Evolutionary conservation across 306 rosid genomes (phyloP).

Genomic region (Vachellia collinsii): DNA sequence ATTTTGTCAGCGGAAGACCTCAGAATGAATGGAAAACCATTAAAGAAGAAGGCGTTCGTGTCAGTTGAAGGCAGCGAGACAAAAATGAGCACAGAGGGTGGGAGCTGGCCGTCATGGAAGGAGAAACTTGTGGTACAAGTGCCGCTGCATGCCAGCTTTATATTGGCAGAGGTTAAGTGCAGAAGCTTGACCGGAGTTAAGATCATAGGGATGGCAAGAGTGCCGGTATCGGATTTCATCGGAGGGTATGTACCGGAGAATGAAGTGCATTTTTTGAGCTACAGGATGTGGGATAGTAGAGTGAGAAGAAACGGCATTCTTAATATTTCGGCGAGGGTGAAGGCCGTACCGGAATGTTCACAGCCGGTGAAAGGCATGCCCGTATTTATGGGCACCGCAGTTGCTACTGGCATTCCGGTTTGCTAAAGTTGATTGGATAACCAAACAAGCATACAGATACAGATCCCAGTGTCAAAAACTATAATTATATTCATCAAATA

Average conservation of each 20-base stretch:
- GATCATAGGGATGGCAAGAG: slow-evolving; percentile 50
- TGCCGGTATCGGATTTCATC: slow-evolving; percentile 57
- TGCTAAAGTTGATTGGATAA: too few relatives aligned
- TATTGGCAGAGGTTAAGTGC: slow-evolving; percentile 53
- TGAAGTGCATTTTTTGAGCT: slow-evolving; percentile 69
- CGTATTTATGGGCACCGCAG: too few relatives aligned
- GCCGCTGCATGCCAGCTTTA: slow-evolving; percentile 48
- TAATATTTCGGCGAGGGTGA: slow-evolving; percentile 63
- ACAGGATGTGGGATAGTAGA: slow-evolving; percentile 65
- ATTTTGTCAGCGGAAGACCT: slow-evolving; percentile 61
- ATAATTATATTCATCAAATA: too few relatives aligned
- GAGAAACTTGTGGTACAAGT: slow-evolving; percentile 53
- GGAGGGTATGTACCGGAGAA: slow-evolving; percentile 56
- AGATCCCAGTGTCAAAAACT: too few relatives aligned
- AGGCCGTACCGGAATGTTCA: slow-evolving; percentile 13
- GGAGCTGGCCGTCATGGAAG: slow-evolving; percentile 63
- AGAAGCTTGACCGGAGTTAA: slow-evolving; percentile 39
- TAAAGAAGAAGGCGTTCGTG: slow-evolving; percentile 55
- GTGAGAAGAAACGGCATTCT: slow-evolving; percentile 69
- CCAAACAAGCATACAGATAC: too few relatives aligned
- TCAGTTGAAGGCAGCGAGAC: slow-evolving; percentile 48
- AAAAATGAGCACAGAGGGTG: slow-evolving; percentile 45
- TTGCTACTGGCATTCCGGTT: slow-evolving; percentile 66
- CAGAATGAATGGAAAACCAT: slow-evolving; percentile 37
- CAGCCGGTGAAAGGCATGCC: slow-evolving; percentile 25